Percentiles rank a stretch among this genome's conserved stretches.
phyloP scores from a whole-genome alignment of 2,329 filamentous ascomycete genomes.

The Chaetothyriales sp. region DNA sequence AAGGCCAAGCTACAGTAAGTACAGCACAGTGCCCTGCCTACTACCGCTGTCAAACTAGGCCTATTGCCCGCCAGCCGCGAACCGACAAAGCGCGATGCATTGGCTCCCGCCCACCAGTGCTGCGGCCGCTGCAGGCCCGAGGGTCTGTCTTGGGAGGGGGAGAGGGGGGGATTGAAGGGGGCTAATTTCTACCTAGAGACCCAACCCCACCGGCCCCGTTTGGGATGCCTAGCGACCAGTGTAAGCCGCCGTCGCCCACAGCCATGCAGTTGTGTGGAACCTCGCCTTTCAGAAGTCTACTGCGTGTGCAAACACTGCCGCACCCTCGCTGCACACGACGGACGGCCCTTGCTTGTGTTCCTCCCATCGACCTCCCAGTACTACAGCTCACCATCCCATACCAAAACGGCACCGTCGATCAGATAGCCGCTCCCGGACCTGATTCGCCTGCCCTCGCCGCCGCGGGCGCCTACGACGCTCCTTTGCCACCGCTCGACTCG shows the following conservation, averaged over 20 bases:
- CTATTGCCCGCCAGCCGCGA: background rate
- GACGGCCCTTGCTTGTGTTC: background rate
- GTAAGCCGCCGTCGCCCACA: background rate
- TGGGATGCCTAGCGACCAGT: background rate
- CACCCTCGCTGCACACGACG: background rate
- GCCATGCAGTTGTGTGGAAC: background rate
- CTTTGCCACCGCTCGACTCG: background rate
- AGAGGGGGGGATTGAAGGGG: too few species aligned
- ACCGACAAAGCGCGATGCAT: background rate
- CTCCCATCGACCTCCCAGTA: background rate
- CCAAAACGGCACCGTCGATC: background rate
- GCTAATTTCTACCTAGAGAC: background rate
- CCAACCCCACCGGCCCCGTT: background rate
- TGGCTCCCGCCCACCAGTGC: background rate
- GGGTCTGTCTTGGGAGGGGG: too few species aligned
- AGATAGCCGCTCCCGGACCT: background rate
- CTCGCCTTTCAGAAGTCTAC: background rate
- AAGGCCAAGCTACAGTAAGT: too few species aligned
- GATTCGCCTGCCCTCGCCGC: background rate
- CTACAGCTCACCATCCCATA: background rate
- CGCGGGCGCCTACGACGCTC: background rate
- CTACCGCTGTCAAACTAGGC: background rate
- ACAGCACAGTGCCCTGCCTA: too few species aligned
- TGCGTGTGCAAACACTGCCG: background rate
- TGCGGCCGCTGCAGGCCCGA: too few species aligned